phyloP scores from a whole-genome alignment of 305 asterid genomes.

The Fraxinus angustifolia region DNA sequence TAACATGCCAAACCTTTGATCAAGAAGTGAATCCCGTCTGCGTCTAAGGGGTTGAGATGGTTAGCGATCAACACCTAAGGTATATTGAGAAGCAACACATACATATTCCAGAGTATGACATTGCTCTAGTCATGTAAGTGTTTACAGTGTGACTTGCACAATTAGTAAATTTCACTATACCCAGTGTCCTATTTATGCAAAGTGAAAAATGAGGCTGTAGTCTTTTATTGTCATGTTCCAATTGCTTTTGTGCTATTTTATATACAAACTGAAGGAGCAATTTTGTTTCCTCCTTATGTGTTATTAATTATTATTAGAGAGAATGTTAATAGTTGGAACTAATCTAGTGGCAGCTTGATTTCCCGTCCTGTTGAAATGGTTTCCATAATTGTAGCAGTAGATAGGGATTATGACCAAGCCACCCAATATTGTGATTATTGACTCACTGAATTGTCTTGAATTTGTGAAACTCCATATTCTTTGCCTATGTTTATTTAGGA shows the following conservation, averaged over 20 bases:
- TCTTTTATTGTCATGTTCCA: not conserved
- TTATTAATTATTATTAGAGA: not conserved
- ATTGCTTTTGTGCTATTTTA: not conserved
- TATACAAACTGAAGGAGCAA: not conserved
- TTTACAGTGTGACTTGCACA: not conserved
- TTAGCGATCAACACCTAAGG: not conserved
- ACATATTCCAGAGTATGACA: not conserved
- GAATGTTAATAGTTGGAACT: not conserved
- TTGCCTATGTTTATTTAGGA: not conserved
- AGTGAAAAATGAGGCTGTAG: not conserved
- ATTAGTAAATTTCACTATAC: not conserved
- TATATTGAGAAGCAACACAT: not conserved
- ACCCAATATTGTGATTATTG: not conserved
- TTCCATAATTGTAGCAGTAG: not conserved
- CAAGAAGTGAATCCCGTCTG: not conserved
- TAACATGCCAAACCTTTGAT: not conserved
- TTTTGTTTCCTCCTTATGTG: not conserved
- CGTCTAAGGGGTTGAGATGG: not conserved
- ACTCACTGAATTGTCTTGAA: not conserved
- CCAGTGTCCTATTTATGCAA: not conserved
- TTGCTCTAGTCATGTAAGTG: not conserved
- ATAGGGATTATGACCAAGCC: not conserved
- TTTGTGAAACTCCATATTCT: not conserved
- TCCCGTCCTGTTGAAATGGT: not conserved
- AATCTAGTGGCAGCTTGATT: not conserved